Percentiles rank a stretch among this genome's conserved stretches.
Conservation (phyloP, 805 yeast genomes). For the Monosporozyma unispora region DNA sequence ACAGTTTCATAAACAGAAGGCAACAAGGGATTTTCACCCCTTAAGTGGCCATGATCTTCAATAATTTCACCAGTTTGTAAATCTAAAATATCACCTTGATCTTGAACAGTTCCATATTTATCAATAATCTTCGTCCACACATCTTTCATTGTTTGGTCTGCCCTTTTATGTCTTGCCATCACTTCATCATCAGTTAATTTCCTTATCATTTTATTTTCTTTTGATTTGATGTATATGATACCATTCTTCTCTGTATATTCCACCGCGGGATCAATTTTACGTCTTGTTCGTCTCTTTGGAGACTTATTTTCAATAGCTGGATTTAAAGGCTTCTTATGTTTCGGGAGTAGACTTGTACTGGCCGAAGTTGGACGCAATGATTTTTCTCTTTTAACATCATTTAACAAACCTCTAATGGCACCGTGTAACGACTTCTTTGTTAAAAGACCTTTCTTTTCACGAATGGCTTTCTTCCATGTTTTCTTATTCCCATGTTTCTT, state of each 20-base stretch:
- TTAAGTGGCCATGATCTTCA: constrained; percentile 61
- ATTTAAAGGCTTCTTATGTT: background rate
- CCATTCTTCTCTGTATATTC: constrained; percentile 7
- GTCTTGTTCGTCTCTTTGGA: background rate
- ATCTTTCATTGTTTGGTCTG: constrained; percentile 29
- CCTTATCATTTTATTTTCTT: constrained; percentile 26
- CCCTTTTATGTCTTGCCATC: constrained; percentile 27
- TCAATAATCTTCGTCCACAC: constrained; percentile 46
- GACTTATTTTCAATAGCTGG: background rate
- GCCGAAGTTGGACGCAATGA: background rate
- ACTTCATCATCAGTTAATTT: constrained; percentile 28
- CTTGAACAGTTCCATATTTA: constrained; percentile 42
- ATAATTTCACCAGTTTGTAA: constrained; percentile 52
- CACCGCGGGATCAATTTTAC: background rate
- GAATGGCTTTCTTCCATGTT: background rate
- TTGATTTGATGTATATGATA: constrained; percentile 25
- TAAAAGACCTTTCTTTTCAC: background rate
- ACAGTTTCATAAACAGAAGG: constrained; percentile 7
- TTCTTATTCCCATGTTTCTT: background rate
- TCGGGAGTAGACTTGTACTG: background rate
- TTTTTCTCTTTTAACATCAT: constrained; percentile 3
- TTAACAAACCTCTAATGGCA: constrained; percentile 16
- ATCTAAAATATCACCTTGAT: constrained; percentile 60
- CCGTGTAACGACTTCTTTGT: constrained; percentile 7
- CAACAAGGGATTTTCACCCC: constrained; percentile 32